A percentile compares a stretch with the other conserved stretches of the same genome.
These are phyloP conservation scores for Pestalotiopsis sp. DNA, from an alignment of 2,329 filamentous ascomycete species.

Conservation along the genomic window DNA sequence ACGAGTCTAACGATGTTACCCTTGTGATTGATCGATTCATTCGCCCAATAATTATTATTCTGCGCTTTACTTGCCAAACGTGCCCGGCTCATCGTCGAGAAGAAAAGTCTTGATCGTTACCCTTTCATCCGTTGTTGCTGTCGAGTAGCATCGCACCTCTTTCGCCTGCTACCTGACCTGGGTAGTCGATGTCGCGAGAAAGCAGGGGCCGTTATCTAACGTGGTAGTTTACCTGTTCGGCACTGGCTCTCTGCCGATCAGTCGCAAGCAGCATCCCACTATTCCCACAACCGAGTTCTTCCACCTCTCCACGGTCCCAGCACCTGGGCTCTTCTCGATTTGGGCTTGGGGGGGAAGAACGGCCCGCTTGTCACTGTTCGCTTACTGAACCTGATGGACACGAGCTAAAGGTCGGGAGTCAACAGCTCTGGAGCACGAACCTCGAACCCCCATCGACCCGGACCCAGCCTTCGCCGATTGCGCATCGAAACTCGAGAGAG, in stretches of 20 bases:
- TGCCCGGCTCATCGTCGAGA: neutral
- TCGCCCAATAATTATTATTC: neutral
- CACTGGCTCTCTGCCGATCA: conserved; percentile 9
- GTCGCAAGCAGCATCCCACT: neutral
- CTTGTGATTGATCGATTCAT: conserved; percentile 2
- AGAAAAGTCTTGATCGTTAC: neutral
- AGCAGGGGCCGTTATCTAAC: neutral
- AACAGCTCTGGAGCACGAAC: neutral
- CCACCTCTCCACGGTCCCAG: neutral
- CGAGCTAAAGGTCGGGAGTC: neutral
- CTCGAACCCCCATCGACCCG: conserved; percentile 3
- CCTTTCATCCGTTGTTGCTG: neutral
- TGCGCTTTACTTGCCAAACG: neutral
- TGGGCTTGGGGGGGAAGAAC: neutral
- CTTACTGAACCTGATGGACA: conserved; percentile 1
- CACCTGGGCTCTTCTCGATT: neutral
- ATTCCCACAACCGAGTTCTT: neutral
- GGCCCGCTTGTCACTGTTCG: conserved; percentile 7
- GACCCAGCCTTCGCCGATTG: neutral
- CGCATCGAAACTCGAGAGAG: neutral
- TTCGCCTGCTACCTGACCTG: neutral
- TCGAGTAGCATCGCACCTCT: neutral
- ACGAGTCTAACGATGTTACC: neutral
- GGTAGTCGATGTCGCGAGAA: neutral
- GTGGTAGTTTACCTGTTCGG: neutral